phyloP scores from a whole-genome alignment of 345 rosid species.

The Hibiscus syriacus region DNA sequence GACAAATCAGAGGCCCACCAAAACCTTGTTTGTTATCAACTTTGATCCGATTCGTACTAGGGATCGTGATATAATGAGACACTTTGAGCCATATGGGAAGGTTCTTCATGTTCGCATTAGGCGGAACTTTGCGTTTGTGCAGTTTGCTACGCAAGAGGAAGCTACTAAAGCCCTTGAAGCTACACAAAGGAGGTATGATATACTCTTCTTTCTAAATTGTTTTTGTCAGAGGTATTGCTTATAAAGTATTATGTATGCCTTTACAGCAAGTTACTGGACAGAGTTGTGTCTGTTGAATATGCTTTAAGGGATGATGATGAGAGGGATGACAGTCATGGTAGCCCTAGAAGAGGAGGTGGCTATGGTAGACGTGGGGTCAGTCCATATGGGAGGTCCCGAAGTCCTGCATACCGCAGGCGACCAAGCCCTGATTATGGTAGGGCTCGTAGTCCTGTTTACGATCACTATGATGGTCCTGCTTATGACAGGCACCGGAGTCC shows the following conservation, averaged over 20 bases:
- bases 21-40: constrained; percentile 80
- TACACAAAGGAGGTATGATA: constrained; percentile 55
- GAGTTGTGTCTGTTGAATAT: constrained; percentile 78
- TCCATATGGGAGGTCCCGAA: constrained; percentile 54
- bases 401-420: constrained; percentile 55
- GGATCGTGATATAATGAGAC: constrained; percentile 64
- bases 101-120: constrained; percentile 63
- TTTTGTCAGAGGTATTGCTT: not conserved
- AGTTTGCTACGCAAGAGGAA: constrained; percentile 72
- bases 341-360: constrained; percentile 59
- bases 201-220: not conserved
- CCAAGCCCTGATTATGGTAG: constrained; percentile 78
- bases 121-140: constrained; percentile 78
- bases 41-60: constrained; percentile 68
- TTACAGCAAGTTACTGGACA: constrained; percentile 68
- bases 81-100: constrained; percentile 75
- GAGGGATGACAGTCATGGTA: constrained; percentile 48
- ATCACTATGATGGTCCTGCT: constrained; percentile 50
- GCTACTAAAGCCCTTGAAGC: constrained; percentile 75
- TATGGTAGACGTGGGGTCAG: constrained; percentile 31
- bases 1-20: constrained; percentile 66
- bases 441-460: constrained; percentile 62
- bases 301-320: constrained; percentile 34
- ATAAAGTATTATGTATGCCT: not conserved
- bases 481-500: constrained; percentile 46